Conservation (phyloP, 2,329 filamentous ascomycete species). For the Talaromyces sp. region DNA sequence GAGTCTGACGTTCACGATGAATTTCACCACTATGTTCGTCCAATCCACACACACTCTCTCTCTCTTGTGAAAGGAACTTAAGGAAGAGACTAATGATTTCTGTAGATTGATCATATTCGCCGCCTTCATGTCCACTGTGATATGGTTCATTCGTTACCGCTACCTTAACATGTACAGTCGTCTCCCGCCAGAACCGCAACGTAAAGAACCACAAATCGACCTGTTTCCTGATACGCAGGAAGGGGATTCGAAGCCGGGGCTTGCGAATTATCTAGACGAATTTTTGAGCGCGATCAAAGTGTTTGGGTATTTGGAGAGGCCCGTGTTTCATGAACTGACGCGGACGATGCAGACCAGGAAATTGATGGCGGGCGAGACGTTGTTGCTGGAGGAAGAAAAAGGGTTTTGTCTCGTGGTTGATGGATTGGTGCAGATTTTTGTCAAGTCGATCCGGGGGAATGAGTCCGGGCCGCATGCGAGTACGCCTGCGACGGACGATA, state of each 20-base stretch:
- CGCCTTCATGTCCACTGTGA: constrained; percentile 74
- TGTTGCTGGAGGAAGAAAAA: constrained; percentile 94
- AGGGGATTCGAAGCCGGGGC: constrained; percentile 79
- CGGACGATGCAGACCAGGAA: constrained; percentile 97
- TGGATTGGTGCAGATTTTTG: constrained; percentile 93
- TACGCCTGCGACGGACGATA: constrained; percentile 48
- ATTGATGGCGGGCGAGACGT: constrained; percentile 89
- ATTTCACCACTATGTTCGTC: constrained; percentile 85
- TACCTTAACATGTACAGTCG: constrained; percentile 97
- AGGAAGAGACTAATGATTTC: background rate
- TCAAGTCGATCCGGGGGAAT: constrained; percentile 70
- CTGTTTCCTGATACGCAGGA: constrained; percentile 92
- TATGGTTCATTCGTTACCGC: constrained; percentile 91
- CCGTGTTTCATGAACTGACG: constrained; percentile 96
- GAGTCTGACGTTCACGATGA: constrained; percentile 96
- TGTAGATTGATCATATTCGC: constrained; percentile 69
- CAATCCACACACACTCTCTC: too few species aligned
- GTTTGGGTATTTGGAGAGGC: constrained; percentile 92
- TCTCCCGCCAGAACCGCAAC: constrained; percentile 86
- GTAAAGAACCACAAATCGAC: constrained; percentile 93
- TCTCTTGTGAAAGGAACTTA: background rate
- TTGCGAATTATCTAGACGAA: constrained; percentile 96
- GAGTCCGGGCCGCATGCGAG: constrained; percentile 39
- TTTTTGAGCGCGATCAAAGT: constrained; percentile 98
- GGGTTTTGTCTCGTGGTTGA: constrained; percentile 97